Evolutionary conservation across 768 basidiomycete genomes (phyloP).

Genomic region (Paxillus rubicundulus): DNA sequence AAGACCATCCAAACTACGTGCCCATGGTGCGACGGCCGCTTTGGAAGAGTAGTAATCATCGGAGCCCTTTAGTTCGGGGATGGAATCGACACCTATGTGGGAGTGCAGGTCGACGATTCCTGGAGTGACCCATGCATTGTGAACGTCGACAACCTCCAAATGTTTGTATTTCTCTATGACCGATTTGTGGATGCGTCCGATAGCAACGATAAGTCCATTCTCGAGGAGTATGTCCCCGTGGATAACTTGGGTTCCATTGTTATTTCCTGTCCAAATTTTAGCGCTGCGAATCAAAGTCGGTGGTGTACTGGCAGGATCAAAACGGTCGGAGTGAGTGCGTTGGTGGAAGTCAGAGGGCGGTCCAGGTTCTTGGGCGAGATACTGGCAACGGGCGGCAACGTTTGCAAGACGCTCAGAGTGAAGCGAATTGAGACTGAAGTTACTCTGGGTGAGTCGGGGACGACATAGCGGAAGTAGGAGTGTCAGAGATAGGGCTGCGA

Average conservation of each 20-base stretch:
- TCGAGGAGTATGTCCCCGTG: slow-evolving; percentile 67
- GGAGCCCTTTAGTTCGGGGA: slow-evolving; percentile 51
- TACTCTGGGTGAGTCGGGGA: background rate
- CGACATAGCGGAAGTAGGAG: background rate
- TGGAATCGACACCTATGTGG: slow-evolving; percentile 55
- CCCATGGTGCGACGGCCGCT: slow-evolving; percentile 49
- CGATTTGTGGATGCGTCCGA: slow-evolving; percentile 44
- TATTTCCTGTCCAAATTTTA: slow-evolving; percentile 60
- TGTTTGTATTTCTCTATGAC: slow-evolving; percentile 33
- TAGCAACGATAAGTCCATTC: slow-evolving; percentile 56
- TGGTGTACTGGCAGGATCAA: slow-evolving; percentile 61
- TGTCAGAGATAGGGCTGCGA: background rate
- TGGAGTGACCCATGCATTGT: slow-evolving; percentile 73
- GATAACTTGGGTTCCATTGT: slow-evolving; percentile 53
- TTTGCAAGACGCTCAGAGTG: background rate
- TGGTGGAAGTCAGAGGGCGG: slow-evolving; percentile 43
- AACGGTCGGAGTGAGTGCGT: slow-evolving; percentile 60
- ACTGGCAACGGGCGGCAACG: background rate
- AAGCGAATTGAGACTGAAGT: background rate
- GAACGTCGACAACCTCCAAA: slow-evolving; percentile 53
- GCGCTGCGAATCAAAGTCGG: slow-evolving; percentile 71
- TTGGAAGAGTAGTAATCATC: slow-evolving; percentile 53
- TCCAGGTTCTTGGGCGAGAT: slow-evolving; percentile 27
- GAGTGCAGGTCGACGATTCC: slow-evolving; percentile 68
- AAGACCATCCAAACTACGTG: slow-evolving; percentile 73